A percentile compares a stretch with the other conserved stretches of the same genome.
Conservation (phyloP, 495 filamentous ascomycete species). For the Penicillium verhagenii region DNA sequence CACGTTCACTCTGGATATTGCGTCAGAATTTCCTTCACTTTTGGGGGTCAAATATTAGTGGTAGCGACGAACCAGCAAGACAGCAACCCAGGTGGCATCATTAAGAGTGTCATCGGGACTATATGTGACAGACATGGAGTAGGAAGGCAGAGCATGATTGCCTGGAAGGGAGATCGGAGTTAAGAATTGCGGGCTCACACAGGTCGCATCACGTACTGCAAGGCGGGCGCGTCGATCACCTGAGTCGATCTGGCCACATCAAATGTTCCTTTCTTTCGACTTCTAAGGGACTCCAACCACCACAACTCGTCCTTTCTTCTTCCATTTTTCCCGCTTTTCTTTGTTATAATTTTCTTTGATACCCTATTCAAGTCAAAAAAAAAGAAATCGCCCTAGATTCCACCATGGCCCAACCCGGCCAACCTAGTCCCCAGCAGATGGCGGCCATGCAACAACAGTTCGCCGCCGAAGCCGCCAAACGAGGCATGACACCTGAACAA, state of each 20-base stretch:
- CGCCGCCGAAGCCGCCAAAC: conserved; percentile 68
- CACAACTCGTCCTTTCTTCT: neutral
- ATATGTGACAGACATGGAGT: conserved; percentile 38
- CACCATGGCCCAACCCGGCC: conserved; percentile 54
- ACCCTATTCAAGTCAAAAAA: neutral
- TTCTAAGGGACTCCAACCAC: conserved; percentile 1
- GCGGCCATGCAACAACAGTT: conserved; percentile 80
- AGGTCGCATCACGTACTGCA: conserved; percentile 4
- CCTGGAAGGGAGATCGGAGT: neutral
- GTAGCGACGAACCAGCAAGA: conserved; percentile 33
- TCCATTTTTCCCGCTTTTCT: neutral
- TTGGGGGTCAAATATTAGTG: neutral
- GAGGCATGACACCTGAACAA: conserved; percentile 73
- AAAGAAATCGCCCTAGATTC: neutral
- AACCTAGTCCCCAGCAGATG: conserved; percentile 84
- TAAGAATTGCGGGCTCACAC: neutral
- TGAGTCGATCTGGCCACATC: conserved; percentile 43
- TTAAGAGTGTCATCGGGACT: conserved; percentile 30
- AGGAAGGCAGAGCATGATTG: conserved; percentile 4
- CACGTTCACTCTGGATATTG: conserved; percentile 54
- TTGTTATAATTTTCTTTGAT: conserved; percentile 4
- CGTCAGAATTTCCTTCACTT: conserved; percentile 1
- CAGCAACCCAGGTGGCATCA: conserved; percentile 35
- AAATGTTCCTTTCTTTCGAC: conserved; percentile 13
- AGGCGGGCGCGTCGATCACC: conserved; percentile 21